Evolutionary conservation across 768 basidiomycete species (phyloP), one percentile per base, ranked within the genome.

Genomic region (Termitomyces sp.): DNA sequence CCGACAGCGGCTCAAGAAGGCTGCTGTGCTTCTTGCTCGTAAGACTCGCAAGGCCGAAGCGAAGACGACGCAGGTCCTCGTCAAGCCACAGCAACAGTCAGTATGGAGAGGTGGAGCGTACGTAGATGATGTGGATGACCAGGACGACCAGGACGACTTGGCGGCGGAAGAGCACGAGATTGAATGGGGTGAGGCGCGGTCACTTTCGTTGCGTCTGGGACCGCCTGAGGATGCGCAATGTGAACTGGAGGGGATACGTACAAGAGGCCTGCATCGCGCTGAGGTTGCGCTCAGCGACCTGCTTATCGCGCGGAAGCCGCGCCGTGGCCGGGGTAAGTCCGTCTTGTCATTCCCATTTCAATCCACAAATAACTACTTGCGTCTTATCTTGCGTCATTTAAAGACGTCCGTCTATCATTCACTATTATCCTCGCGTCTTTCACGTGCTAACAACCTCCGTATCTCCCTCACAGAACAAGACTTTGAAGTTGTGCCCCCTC

Each of bases 401-500:
- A 43, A 40, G n/a, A 44, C 11, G 18, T 7, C 22, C 36, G 26
- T 49, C 28, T 56, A 43, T 57, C 41, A 58, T 40, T 51, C 30
- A 46, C 30, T 18, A 16, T 30, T 33, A 30, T 9, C 11, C 14
- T 26, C 13, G 7, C 33, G 28, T 32, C 49, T 49, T 40, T 53
- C 52, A 28, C 40, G 43, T 54, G 60, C 33, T 49, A 16, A 57
- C 40, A 20, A 44, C 49, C 13, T 54, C 28, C 32, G 26, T 46
- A 60, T 57, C 41, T 24, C 28, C 16, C 33, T 13, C 20, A 24
- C 61, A 77, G 82, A 75, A 28, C 74, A 74, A 38, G 84, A 84
- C 55, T 86, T 83, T 61, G 84, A 85, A 70, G 65, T 85, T 26
- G 69, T 86, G 11, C 82, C 83, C 4, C 73, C 71, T 35, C 66